A percentile compares a stretch with the other conserved stretches of the same genome.
These are phyloP conservation scores for Fusarium sp. DNA, from an alignment of 2,329 filamentous ascomycete species.

Conservation along the genomic window DNA sequence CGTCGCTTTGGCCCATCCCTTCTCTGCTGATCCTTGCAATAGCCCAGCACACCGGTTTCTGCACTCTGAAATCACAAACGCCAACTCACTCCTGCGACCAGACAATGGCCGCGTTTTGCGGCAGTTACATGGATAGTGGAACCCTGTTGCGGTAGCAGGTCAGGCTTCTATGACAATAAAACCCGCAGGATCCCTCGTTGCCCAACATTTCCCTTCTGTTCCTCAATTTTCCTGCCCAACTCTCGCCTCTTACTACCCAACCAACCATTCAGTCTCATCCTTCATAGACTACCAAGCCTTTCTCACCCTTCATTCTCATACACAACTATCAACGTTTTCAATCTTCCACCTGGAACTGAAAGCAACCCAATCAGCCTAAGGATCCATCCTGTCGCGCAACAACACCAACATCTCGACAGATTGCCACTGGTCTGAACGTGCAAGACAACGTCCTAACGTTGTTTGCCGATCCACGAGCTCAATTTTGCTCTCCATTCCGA, in stretches of 20 bases:
- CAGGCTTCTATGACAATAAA: slow-evolving; percentile 56
- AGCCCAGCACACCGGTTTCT: slow-evolving; percentile 38
- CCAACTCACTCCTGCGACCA: slow-evolving; percentile 61
- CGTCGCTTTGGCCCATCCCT: slow-evolving; percentile 40
- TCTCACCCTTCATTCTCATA: slow-evolving; percentile 34
- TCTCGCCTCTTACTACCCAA: slow-evolving; percentile 53
- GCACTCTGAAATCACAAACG: slow-evolving; percentile 47
- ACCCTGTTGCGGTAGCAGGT: slow-evolving; percentile 38
- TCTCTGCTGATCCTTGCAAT: slow-evolving; percentile 46
- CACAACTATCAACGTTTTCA: slow-evolving; percentile 31
- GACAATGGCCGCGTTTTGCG: slow-evolving; percentile 53
- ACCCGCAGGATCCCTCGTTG: slow-evolving; percentile 59
- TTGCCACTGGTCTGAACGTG: slow-evolving; percentile 43
- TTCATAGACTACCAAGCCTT: slow-evolving; percentile 39
- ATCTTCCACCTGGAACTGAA: slow-evolving; percentile 34
- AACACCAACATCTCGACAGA: slow-evolving; percentile 40
- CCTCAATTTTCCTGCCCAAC: slow-evolving; percentile 48
- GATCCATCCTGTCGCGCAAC: slow-evolving; percentile 44
- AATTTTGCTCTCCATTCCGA: slow-evolving; percentile 46
- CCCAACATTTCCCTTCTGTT: slow-evolving; percentile 48
- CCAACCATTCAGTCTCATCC: slow-evolving; percentile 37
- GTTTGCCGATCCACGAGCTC: slow-evolving; percentile 44
- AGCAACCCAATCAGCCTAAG: slow-evolving; percentile 40
- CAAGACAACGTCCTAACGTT: slow-evolving; percentile 44
- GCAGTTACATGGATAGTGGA: slow-evolving; percentile 43